Percentiles rank a stretch among this genome's conserved stretches.
phyloP scores from a whole-genome alignment of 2,329 filamentous ascomycete genomes.

The Westerdykella aurantiaca region DNA sequence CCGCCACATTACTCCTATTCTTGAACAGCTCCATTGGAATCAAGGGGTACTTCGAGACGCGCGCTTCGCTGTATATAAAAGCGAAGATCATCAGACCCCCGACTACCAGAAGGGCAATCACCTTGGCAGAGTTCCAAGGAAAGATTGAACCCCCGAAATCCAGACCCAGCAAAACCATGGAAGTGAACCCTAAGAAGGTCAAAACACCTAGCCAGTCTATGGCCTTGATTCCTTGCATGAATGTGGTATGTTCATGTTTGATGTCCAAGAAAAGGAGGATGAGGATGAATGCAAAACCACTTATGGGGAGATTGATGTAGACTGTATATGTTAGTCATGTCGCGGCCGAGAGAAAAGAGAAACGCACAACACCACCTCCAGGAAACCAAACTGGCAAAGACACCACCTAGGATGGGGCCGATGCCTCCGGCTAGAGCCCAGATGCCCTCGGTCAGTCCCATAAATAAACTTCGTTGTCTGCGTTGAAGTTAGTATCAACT shows the following conservation, averaged over 20 bases:
- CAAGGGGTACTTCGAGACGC: conserved; percentile 60
- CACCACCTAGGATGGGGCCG: conserved; percentile 51
- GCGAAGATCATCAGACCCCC: conserved; percentile 44
- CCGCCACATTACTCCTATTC: conserved; percentile 51
- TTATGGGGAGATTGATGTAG: conserved; percentile 52
- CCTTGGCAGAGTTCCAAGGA: conserved; percentile 50
- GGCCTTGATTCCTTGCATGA: conserved; percentile 45
- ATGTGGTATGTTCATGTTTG: conserved; percentile 49
- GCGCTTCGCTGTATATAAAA: conserved; percentile 59
- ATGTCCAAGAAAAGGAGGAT: conserved; percentile 51
- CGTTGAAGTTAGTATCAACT: background rate
- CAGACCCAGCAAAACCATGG: conserved; percentile 50
- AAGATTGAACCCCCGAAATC: conserved; percentile 51
- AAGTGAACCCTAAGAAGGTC: conserved; percentile 46
- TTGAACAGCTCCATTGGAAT: conserved; percentile 61
- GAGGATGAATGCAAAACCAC: conserved; percentile 45
- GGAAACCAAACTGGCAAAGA: conserved; percentile 41
- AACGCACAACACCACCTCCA: conserved; percentile 50
- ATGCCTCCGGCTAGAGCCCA: conserved; percentile 52
- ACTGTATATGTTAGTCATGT: conserved; percentile 22
- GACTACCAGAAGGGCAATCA: conserved; percentile 52
- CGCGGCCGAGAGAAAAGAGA: background rate
- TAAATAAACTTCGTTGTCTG: conserved; percentile 44
- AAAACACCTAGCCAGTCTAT: conserved; percentile 52
- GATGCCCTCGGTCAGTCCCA: conserved; percentile 49